A percentile compares a stretch with the other conserved stretches of the same genome.
phyloP scores from a whole-genome alignment of 2,329 filamentous ascomycete genomes.

The Talaromyces sp. region DNA sequence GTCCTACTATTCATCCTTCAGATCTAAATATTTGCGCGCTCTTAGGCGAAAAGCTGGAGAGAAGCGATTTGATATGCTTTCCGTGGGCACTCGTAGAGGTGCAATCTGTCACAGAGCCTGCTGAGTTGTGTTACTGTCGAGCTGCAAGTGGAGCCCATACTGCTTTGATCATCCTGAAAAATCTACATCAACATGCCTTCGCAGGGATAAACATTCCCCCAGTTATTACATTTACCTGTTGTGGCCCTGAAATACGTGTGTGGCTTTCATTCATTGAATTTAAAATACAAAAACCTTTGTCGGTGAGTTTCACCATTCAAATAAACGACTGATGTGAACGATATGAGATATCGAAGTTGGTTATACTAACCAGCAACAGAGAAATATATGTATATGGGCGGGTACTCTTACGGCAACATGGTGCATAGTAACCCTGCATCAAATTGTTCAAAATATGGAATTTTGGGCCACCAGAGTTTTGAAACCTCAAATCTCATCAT shows the following conservation, averaged over 20 bases:
- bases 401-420: constrained; percentile 4
- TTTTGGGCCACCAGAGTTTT: constrained; percentile 6
- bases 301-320: background rate
- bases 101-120: background rate
- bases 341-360: background rate
- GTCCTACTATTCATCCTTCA: background rate
- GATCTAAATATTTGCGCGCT: background rate
- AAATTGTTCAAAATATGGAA: constrained; percentile 4
- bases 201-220: background rate
- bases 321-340: background rate
- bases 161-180: background rate
- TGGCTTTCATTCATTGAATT: constrained; percentile 1
- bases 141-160: background rate
- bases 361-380: background rate
- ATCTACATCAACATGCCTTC: background rate
- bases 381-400: background rate
- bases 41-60: background rate
- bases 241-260: background rate
- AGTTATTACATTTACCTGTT: constrained; percentile 1
- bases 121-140: constrained; percentile 2
- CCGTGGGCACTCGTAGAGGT: constrained; percentile 7
- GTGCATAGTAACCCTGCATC: background rate
- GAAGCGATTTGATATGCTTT: background rate
- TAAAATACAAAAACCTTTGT: background rate
- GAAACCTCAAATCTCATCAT: background rate